Evolutionary conservation across 257 asterid genomes (phyloP).

Genomic region (Solanum stenotomum): DNA sequence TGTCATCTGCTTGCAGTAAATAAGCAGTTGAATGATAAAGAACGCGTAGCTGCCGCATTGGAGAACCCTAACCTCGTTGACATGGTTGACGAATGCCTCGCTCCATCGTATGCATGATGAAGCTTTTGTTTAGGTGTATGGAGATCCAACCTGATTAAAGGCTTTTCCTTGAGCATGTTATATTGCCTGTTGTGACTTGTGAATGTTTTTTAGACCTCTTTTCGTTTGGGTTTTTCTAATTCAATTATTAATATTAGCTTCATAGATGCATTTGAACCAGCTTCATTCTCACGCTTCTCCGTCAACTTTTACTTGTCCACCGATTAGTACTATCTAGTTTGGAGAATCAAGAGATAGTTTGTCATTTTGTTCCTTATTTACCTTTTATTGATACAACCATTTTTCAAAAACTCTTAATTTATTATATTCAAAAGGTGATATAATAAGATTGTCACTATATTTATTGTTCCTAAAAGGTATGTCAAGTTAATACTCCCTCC

Average conservation of each 20-base stretch:
- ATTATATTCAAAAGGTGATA: too few species aligned
- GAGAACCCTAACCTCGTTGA: conserved; percentile 74
- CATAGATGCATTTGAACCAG: not conserved
- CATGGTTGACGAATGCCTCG: conserved; percentile 86
- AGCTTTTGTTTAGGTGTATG: not conserved
- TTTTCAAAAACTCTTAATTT: too few species aligned
- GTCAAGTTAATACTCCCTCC: too few species aligned
- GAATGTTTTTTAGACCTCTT: not conserved
- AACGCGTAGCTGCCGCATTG: conserved; percentile 89
- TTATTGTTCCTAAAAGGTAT: too few species aligned
- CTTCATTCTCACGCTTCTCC: not conserved
- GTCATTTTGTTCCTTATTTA: too few species aligned
- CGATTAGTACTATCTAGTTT: not conserved
- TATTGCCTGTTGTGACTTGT: not conserved
- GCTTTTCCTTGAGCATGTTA: not conserved
- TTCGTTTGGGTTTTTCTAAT: not conserved
- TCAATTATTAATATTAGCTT: not conserved
- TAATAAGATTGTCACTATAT: too few species aligned
- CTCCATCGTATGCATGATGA: conserved; percentile 51
- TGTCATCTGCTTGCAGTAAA: conserved; percentile 46
- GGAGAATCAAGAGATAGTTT: too few species aligned
- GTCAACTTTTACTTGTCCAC: not conserved
- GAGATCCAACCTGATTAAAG: not conserved
- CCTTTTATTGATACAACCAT: too few species aligned
- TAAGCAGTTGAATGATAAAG: conserved; percentile 93